Percentiles rank a stretch among this genome's conserved stretches.
These are phyloP conservation scores for Aspergillus aculeatus DNA, from an alignment of 2,329 filamentous ascomycete species.

Conservation along the genomic window DNA sequence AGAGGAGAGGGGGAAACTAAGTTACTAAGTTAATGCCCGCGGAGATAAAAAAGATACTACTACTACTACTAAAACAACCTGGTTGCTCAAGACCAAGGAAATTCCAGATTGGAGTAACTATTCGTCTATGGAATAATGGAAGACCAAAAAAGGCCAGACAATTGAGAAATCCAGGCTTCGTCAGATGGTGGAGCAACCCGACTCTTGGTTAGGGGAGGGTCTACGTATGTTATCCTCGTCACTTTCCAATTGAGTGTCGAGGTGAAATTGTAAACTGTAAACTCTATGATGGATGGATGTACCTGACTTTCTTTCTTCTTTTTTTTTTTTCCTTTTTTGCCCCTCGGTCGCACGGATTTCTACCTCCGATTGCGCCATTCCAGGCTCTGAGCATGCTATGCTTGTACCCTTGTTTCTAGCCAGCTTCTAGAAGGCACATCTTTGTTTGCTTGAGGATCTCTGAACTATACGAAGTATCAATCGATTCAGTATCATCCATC, in stretches of 20 bases:
- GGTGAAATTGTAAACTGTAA: no score
- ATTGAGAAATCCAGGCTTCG: conserved; percentile 6
- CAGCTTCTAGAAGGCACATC: not conserved
- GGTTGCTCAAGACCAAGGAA: not conserved
- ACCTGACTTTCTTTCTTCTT: not conserved
- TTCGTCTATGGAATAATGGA: not conserved
- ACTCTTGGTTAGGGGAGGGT: conserved; percentile 11
- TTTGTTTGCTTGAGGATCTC: not conserved
- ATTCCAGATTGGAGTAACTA: not conserved
- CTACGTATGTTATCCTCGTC: conserved; percentile 13
- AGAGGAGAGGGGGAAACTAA: not conserved
- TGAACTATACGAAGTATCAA: not conserved
- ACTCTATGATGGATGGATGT: not conserved
- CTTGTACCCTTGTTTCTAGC: not conserved
- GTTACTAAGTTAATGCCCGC: conserved; percentile 2
- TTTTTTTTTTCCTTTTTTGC: not conserved
- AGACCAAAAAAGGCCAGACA: conserved; percentile 10
- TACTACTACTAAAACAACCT: not conserved
- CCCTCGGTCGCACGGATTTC: not conserved
- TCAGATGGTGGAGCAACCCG: conserved; percentile 16
- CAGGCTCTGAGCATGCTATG: not conserved
- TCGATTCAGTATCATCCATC: not conserved
- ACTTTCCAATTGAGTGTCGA: not conserved
- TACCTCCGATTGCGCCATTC: conserved; percentile 1
- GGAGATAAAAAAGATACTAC: conserved; percentile 9